Evolutionary conservation across 2,329 filamentous ascomycete genomes (phyloP), one percentile per base, ranked within the genome.

Genomic region (Albifimbria verrucaria): DNA sequence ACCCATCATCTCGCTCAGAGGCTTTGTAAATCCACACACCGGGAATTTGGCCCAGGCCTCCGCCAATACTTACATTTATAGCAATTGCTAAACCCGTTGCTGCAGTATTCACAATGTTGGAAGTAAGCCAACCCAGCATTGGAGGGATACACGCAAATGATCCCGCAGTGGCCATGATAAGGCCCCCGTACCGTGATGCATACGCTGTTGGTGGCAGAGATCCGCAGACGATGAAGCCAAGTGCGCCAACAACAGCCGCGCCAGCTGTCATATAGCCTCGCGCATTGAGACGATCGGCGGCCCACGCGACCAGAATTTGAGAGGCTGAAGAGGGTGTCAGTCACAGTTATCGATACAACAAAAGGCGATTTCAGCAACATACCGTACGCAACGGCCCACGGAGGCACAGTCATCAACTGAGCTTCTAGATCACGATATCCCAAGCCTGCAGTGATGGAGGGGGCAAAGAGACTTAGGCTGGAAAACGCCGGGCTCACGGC

Each of bases 1-100:
- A 90, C 0, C 87, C 87, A 10, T 59, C 69, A 21, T 71, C 66
- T 18, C 77, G 79, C 66, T 90, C 85, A 11, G 80, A 70, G 1
- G 80, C 75, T 62, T 86, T 87, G 69, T 89, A 90, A 56, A 89
- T 89, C 86, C 86, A 90, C 1, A 89, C 85, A 0, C 86, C 87
- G 0, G 83, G 80, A 41, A 90, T 90, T 66, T 90, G 87, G 0
- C 87, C 87, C 0, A 86, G 77, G 0, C 85, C 86, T 0, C 85
- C 86, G 48, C 78, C 78, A 25, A 88, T 77, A 2, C 82, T 84
- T 17, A 90, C 81, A 57, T 90, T 89, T 56, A 90, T 69, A 1
- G 86, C 87, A 52, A 90, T 87, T 2, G 86, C 87, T 11, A 90
- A 75, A 0, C 87, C 87, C 0, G 82, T 81, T 0, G 85, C 79